Evolutionary conservation across 306 rosid species (phyloP), one percentile per base, ranked within the genome.

Genomic region (Vigna unguiculata): DNA sequence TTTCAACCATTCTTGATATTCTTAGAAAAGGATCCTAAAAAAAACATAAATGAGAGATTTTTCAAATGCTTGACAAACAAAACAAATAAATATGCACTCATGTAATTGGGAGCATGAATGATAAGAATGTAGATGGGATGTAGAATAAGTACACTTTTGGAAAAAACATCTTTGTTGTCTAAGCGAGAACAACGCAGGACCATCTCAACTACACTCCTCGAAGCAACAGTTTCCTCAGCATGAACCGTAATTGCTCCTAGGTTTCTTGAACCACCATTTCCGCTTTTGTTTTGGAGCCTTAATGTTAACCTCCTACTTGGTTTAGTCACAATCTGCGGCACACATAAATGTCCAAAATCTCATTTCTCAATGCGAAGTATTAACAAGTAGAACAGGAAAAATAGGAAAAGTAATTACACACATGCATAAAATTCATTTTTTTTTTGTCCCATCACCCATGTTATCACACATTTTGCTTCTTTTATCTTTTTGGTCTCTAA

Each of bases 11-110:
- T 86, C 90, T 87, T 32, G 96, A 95, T 67, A 95, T 73, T 85
- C 87, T 83, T 74, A 95, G 74, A 82, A 95, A 95, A 68, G 97
- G 97, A 80, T 92, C 96, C 98, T 95, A 28, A 77, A 10, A 30
- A 84, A 82, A 74, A 53, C 5, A 13, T 41, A 61, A 7, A 48
- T 38, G 53, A 65, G 5, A 32, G 63, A 41, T 9, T 59, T 19
- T 45, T 51, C 22, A 5, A 57, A 70, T 22, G 17, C 19, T 54
- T 30, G 51, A 77, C 59, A 48, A 8, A 59, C 16, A 52, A 36
- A 19, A 62, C 15, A 19, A 22, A 47, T 38, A 41, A 38, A n/a
- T 30, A 36, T 34, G 32, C 2, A 53, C 60, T 20, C 34, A 53
- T 17, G 20, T 46, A 60, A 32, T 20, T 54, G 66, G 14, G 51